phyloP scores from a whole-genome alignment of 768 basidiomycete species.

The Filobasidium floriforme region DNA sequence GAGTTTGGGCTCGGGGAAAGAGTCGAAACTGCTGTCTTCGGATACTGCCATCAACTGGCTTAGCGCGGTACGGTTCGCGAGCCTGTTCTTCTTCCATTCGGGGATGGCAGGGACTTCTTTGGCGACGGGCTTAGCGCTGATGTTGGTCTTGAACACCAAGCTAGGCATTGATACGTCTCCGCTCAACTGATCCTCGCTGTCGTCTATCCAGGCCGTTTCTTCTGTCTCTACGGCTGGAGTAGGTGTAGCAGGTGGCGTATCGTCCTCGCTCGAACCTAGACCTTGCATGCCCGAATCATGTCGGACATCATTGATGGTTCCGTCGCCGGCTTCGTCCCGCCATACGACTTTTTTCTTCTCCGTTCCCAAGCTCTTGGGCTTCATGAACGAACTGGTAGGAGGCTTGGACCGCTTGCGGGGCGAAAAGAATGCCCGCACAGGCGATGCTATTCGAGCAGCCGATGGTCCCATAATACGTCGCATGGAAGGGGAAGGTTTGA shows the following conservation, averaged over 20 bases:
- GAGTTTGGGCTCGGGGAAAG: background rate
- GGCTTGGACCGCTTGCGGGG: conserved; percentile 15
- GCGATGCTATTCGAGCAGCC: conserved; percentile 5
- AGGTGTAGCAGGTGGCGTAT: background rate
- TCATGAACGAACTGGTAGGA: background rate
- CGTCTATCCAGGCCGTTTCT: background rate
- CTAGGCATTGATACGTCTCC: background rate
- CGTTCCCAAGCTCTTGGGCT: background rate
- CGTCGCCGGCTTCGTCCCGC: conserved; percentile 34
- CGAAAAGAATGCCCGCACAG: conserved; percentile 1
- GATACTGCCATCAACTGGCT: background rate
- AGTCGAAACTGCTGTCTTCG: conserved; percentile 3
- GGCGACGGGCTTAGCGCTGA: background rate
- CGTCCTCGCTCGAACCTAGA: background rate
- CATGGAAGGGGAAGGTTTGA: conserved; percentile 22
- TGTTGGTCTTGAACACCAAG: background rate
- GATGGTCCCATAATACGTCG: conserved; percentile 12
- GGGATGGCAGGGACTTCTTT: background rate
- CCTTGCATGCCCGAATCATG: conserved; percentile 3
- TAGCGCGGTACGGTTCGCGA: background rate
- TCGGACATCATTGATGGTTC: conserved; percentile 27
- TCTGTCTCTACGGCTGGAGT: background rate
- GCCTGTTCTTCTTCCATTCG: background rate
- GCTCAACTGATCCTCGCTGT: background rate
- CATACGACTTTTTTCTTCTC: conserved; percentile 28